Base-by-base conservation (phyloP, 495 filamentous ascomycete species). In the Parathielavia appendiculata region DNA sequence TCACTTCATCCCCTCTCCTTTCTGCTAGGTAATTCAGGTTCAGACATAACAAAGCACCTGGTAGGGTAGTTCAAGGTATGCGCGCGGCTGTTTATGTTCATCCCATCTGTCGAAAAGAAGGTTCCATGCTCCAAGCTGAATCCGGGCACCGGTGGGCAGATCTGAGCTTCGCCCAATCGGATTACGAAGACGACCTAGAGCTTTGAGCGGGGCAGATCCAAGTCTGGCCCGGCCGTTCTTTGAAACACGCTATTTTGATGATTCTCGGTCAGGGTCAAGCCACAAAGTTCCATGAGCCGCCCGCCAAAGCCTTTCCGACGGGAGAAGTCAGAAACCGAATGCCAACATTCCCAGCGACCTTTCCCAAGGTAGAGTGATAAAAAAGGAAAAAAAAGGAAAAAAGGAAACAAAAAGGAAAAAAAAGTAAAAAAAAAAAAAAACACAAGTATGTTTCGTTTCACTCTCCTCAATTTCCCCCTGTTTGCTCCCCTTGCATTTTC, bases 191-290 rank as follows among this genome's bases (percentile, higher is more conserved):
- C 22, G 20, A 22, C 2, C 51, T 38, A 54, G 7, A 16, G 7
- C 10, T 26, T 4, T 10, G 17, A 13, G 49, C 49, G 49, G 49
- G 49, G 34, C 49, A 11, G 11, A n/a, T 43, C 51, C 19, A 2
- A 39, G 32, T 34, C 48, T 51, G 48, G 51, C 14, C 14, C 26
- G 26, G 16, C 8, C 36, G 13, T 48, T 30, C 39, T 23, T 43
- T 54, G 54, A 56, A 56, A 56, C 54, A 23, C 54, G 44, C 54
- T 56, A 56, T 36, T 48, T 46, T 48, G 40, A 26, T 26, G 19
- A 39, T 16, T 38, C 4, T 13, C 34, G 17, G 43, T 23, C 32
- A 56, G 43, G 54, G 22, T 38, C 54, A 48, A 56, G 54, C 54
- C 54, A 40, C 54, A 38, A 30, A 30, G 54, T 40, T 56, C 54